Evolutionary conservation across 1,284 basidiomycete species (phyloP).

Genomic region (Marasmius sp.): DNA sequence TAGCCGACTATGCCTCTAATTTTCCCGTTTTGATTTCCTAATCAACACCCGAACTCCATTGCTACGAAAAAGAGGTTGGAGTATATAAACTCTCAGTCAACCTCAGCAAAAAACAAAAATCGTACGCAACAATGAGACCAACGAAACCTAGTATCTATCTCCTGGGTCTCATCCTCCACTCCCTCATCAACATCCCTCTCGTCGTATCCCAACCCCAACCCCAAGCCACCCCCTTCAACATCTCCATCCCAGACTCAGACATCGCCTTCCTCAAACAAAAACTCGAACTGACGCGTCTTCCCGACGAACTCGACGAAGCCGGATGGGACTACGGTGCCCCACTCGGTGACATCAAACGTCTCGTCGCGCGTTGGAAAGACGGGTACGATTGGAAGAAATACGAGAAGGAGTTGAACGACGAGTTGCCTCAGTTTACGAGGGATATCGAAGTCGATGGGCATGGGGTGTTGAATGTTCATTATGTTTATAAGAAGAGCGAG

Average conservation of each 20-base stretch:
- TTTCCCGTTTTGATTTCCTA: too few species aligned
- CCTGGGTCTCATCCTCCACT: background rate
- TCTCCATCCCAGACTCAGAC: slow-evolving; percentile 38
- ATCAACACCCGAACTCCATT: too few species aligned
- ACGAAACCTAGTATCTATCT: too few species aligned
- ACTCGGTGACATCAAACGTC: slow-evolving; percentile 41
- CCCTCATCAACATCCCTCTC: background rate
- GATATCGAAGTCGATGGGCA: slow-evolving; percentile 43
- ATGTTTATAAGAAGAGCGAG: slow-evolving; percentile 47
- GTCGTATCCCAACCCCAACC: slow-evolving; percentile 15
- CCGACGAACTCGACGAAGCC: slow-evolving; percentile 49
- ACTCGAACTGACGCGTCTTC: slow-evolving; percentile 41
- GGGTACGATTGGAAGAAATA: slow-evolving; percentile 48
- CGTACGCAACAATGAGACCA: too few species aligned
- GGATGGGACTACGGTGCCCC: slow-evolving; percentile 46
- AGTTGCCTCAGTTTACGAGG: slow-evolving; percentile 48
- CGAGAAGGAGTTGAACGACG: slow-evolving; percentile 42
- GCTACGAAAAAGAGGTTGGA: too few species aligned
- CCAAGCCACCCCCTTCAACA: slow-evolving; percentile 41
- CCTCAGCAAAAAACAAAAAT: too few species aligned
- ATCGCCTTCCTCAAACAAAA: slow-evolving; percentile 37
- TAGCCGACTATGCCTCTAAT: too few species aligned
- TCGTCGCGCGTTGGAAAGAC: slow-evolving; percentile 43
- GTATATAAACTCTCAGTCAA: too few species aligned
- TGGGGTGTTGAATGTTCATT: slow-evolving; percentile 47